These are phyloP conservation scores for Trichoderma koningiopsis DNA, from an alignment of 2,329 filamentous ascomycete genomes.

Conservation along the genomic window DNA sequence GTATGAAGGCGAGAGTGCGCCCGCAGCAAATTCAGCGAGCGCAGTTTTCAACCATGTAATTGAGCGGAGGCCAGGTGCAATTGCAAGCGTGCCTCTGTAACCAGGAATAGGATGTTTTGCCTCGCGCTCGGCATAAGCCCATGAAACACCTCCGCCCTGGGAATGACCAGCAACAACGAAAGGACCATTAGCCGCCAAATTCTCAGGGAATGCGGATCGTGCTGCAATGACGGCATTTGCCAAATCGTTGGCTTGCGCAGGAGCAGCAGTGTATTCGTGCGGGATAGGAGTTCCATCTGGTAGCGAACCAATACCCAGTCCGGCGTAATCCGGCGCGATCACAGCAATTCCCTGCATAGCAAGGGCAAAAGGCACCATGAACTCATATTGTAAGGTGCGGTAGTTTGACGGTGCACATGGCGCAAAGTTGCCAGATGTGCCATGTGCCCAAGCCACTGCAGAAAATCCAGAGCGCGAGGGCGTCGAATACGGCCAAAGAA, in stretches of 20 bases:
- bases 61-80: not conserved
- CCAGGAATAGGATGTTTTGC: not conserved
- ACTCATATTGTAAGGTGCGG: not conserved
- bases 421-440: not conserved
- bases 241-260: not conserved
- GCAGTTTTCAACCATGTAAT: not conserved
- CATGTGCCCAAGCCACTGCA: not conserved
- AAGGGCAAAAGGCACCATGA: not conserved
- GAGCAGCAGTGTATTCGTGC: not conserved
- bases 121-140: not conserved
- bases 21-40: not conserved
- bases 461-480: not conserved
- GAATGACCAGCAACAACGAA: not conserved
- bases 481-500: not conserved
- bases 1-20: not conserved
- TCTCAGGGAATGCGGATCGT: not conserved
- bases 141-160: not conserved
- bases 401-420: not conserved
- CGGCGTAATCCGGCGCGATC: not conserved
- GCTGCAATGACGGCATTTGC: not conserved
- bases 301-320: not conserved
- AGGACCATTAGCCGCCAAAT: not conserved
- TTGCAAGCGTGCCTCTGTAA: not conserved
- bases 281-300: not conserved
- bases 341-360: not conserved